Evolutionary conservation across 1,284 basidiomycete genomes (phyloP).

Genomic region (Hemileia vastatrix): DNA sequence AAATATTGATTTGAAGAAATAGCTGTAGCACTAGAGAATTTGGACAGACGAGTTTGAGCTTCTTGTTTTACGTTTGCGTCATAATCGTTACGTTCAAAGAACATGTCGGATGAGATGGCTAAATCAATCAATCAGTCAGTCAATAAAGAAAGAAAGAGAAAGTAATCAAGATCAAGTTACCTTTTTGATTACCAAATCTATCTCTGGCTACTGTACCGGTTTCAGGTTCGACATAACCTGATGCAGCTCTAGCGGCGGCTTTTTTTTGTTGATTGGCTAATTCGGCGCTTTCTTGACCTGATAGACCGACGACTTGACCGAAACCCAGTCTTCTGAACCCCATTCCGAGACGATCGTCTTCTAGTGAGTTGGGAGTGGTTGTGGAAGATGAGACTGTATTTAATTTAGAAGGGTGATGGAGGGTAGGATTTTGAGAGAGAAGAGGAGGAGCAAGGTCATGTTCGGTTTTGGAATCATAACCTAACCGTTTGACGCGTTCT

Average conservation of each 20-base stretch:
- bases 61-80: conserved; percentile 64
- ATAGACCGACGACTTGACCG: conserved; percentile 53
- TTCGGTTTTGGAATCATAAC: conserved; percentile 73
- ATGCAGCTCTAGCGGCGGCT: conserved; percentile 27
- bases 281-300: conserved; percentile 33
- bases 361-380: conserved; percentile 46
- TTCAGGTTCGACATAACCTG: conserved; percentile 33
- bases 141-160: background rate
- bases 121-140: background rate
- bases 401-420: conserved; percentile 45
- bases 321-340: conserved; percentile 80
- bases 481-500: conserved; percentile 74
- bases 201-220: conserved; percentile 72
- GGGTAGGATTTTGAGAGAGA: conserved; percentile 48
- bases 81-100: conserved; percentile 81
- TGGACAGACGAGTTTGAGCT: conserved; percentile 68
- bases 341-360: conserved; percentile 61
- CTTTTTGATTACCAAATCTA: conserved; percentile 82
- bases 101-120: conserved; percentile 94
- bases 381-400: conserved; percentile 37
- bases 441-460: conserved; percentile 50
- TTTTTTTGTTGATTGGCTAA: conserved; percentile 30
- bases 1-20: conserved; percentile 95
- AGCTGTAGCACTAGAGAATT: conserved; percentile 82
- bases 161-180: conserved; percentile 34